These are phyloP conservation scores for Tillandsia leiboldiana DNA, from an alignment of 176 grass and related monocot genomes.

Conservation along the genomic window DNA sequence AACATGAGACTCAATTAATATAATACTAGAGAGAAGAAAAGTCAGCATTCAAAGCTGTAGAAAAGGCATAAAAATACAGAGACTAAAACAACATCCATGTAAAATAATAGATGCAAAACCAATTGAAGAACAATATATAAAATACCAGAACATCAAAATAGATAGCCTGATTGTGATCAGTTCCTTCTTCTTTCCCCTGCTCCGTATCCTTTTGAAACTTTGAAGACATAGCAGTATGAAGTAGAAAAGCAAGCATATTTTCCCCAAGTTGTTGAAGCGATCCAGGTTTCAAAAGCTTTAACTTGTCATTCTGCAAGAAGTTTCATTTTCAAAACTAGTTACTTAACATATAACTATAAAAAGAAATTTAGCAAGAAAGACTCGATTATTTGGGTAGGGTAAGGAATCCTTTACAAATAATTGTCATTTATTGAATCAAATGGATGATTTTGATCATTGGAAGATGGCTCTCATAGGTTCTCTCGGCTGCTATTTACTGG, in stretches of 20 bases:
- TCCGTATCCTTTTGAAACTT: conserved; percentile 52
- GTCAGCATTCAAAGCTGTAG: not conserved
- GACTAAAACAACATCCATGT: not conserved
- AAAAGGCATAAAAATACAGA: not conserved
- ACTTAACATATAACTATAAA: not conserved
- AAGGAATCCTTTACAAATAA: not conserved
- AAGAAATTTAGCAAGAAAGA: conserved; percentile 1
- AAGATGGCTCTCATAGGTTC: too few relatives aligned
- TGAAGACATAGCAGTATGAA: conserved; percentile 54
- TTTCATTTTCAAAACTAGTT: conserved; percentile 1
- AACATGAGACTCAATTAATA: not conserved
- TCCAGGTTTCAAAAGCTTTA: conserved; percentile 78
- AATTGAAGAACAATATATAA: not conserved
- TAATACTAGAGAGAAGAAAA: not conserved
- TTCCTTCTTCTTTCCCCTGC: conserved; percentile 33
- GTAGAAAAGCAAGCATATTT: conserved; percentile 94
- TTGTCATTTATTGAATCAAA: not conserved
- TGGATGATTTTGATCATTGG: too few relatives aligned
- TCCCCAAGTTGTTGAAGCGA: conserved; percentile 96
- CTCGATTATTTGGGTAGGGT: not conserved
- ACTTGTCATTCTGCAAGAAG: conserved; percentile 85
- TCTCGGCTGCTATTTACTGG: too few relatives aligned
- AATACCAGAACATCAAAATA: conserved; percentile 91
- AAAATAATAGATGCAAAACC: not conserved
- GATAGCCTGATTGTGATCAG: conserved; percentile 43